Conservation (phyloP, 371 early-diverging fungal genomes). For the Mortierella sp. region DNA sequence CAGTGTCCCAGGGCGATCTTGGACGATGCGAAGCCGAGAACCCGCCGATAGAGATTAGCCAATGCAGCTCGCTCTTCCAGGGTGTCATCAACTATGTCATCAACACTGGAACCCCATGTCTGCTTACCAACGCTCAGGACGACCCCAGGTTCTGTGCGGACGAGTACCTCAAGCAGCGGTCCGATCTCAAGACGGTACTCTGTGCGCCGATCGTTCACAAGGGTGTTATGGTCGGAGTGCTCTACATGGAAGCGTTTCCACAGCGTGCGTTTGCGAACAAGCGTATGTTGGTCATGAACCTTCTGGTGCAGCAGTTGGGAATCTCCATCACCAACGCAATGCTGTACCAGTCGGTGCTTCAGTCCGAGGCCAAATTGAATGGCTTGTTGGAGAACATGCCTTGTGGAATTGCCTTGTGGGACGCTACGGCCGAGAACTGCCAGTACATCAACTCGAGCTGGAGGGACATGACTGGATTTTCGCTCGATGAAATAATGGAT, state of each 20-base stretch:
- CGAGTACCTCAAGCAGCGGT: constrained; percentile 53
- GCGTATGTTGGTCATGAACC: constrained; percentile 67
- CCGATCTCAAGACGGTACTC: constrained; percentile 65
- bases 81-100: constrained; percentile 56
- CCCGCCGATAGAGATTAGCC: constrained; percentile 42
- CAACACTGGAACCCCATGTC: constrained; percentile 40
- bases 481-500: constrained; percentile 27
- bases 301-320: constrained; percentile 71
- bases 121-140: constrained; percentile 51
- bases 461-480: constrained; percentile 50
- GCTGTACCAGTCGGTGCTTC: constrained; percentile 60
- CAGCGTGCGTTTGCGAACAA: constrained; percentile 69
- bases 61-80: constrained; percentile 40
- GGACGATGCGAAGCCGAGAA: constrained; percentile 43
- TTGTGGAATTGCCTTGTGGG: constrained; percentile 55
- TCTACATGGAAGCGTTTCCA: constrained; percentile 68
- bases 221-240: constrained; percentile 62
- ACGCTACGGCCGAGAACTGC: constrained; percentile 36
- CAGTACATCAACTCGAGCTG: constrained; percentile 51
- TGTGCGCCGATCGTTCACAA: constrained; percentile 72
- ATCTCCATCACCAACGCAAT: constrained; percentile 72
- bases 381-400: constrained; percentile 58
- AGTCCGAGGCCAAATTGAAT: constrained; percentile 52
- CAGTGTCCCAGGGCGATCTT: constrained; percentile 38
- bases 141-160: constrained; percentile 57